Evolutionary conservation across 148 eudicot species (phyloP), one percentile per base, ranked within the genome.

Genomic region (Chenopodium berlandieri): DNA sequence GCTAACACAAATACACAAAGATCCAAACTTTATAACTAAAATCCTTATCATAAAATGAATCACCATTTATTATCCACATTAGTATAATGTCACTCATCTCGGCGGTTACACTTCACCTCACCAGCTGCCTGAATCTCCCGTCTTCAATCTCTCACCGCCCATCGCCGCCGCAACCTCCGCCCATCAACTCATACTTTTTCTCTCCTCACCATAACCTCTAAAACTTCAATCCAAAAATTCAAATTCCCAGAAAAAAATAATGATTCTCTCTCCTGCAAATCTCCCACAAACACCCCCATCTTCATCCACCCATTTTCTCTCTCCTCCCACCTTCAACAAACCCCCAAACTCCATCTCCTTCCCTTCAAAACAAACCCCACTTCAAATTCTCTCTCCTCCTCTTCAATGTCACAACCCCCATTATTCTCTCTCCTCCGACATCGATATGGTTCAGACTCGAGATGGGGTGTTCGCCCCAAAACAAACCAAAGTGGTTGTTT

Each of bases 401-500:
- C 71, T 80, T 32, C 78, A 48, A 69, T 87, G 81, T 66, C 65
- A 65, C 22, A 56, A 17, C 7, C 62, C 16, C 40, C 19, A 32
- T 79, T 82, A 14, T 22, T 22, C 66, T 22, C 23, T 22, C 66
- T 22, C 66, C 66, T 20, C 66, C 23, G 91, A 92, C 13, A 94
- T 94, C 82, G 98, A 94, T 80, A 92, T 94, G 97, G 87, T 91
- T 1, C 85, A 74, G 14, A 90, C 85, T 50, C 88, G 76, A 67
- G 83, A 88, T 4, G 98, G 98, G 0, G 14, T 86, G 2, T 94
- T 83, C 84, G 77, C 90, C 3, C 84, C 94, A 1, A 92, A 90
- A 68, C 89, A 91, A 30, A 88, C 88, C 75, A 94, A 91, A 76
- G 97, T 94, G 2, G 95, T 90, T 5, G 86, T 94, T 13, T 78